Conservation (phyloP, 1,284 basidiomycete genomes). For the Rhodofomes roseus region DNA sequence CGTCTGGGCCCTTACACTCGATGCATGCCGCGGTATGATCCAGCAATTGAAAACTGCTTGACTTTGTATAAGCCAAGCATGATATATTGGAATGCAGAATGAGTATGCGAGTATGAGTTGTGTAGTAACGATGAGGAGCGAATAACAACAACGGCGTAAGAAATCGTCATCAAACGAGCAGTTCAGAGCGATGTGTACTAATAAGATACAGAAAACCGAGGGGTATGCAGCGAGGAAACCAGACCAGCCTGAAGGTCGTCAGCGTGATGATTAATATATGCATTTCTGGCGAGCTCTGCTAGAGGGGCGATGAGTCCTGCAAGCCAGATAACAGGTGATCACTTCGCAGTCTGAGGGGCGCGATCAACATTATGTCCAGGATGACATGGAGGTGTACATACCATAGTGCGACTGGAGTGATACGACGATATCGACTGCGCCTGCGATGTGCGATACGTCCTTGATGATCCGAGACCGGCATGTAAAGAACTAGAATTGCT, state of each 20-base stretch:
- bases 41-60: background rate
- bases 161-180: constrained; percentile 12
- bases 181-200: constrained; percentile 20
- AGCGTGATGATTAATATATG: constrained; percentile 17
- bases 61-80: background rate
- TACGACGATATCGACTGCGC: constrained; percentile 37
- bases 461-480: constrained; percentile 31
- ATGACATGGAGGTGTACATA: constrained; percentile 7
- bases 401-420: constrained; percentile 41
- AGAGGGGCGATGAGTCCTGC: constrained; percentile 20
- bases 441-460: constrained; percentile 39
- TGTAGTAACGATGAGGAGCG: constrained; percentile 18
- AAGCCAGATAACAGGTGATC: constrained; percentile 18
- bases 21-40: background rate
- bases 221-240: constrained; percentile 27
- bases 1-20: too few species aligned
- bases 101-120: constrained; percentile 16
- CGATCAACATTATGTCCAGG: background rate
- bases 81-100: constrained; percentile 32
- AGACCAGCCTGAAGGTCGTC: constrained; percentile 26
- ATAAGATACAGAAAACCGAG: constrained; percentile 24
- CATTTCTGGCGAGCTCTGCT: constrained; percentile 18
- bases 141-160: constrained; percentile 19
- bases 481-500: constrained; percentile 36
- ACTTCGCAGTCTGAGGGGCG: constrained; percentile 23